Percentiles rank a stretch among this genome's conserved stretches.
Conservation (phyloP, 2,329 filamentous ascomycete species). For the Teratosphaeria epicoccoides region DNA sequence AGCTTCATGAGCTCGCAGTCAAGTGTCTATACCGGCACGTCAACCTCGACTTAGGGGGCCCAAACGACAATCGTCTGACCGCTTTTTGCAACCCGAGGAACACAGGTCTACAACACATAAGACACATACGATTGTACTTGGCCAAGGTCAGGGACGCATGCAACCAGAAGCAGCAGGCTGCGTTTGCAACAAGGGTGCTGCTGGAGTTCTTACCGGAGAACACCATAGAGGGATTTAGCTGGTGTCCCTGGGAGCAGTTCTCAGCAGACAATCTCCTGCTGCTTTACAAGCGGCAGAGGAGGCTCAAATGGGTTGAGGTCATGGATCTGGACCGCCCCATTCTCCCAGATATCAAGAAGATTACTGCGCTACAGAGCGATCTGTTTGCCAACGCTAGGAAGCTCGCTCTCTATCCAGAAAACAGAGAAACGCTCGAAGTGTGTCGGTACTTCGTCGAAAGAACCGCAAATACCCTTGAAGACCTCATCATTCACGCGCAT, state of each 20-base stretch:
- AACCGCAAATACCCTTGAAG: conserved; percentile 31
- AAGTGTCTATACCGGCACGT: conserved; percentile 38
- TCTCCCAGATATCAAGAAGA: conserved; percentile 33
- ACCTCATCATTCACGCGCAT: conserved; percentile 38
- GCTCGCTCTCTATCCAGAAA: conserved; percentile 39
- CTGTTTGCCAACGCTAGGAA: conserved; percentile 34
- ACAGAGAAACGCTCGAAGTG: conserved; percentile 33
- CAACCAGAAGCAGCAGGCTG: conserved; percentile 34
- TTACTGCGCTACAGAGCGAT: conserved; percentile 27
- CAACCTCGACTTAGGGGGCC: conserved; percentile 36
- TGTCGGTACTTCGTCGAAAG: conserved; percentile 35
- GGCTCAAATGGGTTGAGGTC: conserved; percentile 39
- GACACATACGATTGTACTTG: conserved; percentile 37
- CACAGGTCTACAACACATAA: conserved; percentile 37
- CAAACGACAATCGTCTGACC: conserved; percentile 34
- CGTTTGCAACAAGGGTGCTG: conserved; percentile 39
- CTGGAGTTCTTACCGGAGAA: conserved; percentile 26
- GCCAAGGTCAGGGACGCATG: conserved; percentile 35
- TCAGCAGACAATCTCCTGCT: conserved; percentile 38
- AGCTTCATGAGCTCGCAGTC: conserved; percentile 37
- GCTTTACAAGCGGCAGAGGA: conserved; percentile 39
- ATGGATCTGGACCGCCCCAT: conserved; percentile 36
- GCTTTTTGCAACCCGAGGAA: conserved; percentile 38
- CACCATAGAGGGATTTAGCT: conserved; percentile 18
- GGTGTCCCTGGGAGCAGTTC: conserved; percentile 41